Evolutionary conservation across 352 stramenopile species (phyloP).

Genomic region (Phytophthora hybrid): DNA sequence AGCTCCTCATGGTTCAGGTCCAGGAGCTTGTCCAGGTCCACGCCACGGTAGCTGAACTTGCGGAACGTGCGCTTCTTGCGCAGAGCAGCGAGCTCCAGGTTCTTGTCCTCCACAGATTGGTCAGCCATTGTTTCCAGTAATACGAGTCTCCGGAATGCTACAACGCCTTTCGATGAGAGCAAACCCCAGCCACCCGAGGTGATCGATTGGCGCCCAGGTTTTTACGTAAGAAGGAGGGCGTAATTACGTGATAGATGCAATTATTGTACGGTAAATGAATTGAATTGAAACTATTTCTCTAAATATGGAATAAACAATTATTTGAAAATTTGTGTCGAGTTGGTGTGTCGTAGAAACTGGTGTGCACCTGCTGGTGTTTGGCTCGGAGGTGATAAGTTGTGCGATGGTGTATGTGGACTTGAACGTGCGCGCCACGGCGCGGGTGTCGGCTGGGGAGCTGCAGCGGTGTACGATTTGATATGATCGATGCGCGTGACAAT

Average conservation of each 20-base stretch:
- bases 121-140: constrained; percentile 67
- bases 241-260: constrained; percentile 32
- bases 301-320: too few relatives aligned
- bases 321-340: too few relatives aligned
- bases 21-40: constrained; percentile 99
- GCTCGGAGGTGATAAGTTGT: too few relatives aligned
- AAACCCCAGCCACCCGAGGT: background rate
- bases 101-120: constrained; percentile 64
- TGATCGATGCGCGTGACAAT: background rate
- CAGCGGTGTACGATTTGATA: constrained; percentile 55
- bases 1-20: constrained; percentile 99
- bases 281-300: too few relatives aligned
- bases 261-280: background rate
- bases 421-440: constrained; percentile 63
- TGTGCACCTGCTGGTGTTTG: too few relatives aligned
- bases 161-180: background rate
- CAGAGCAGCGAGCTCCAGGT: constrained; percentile 93
- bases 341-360: background rate
- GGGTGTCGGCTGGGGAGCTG: constrained; percentile 67
- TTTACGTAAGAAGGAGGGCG: constrained; percentile 12
- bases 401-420: constrained; percentile 78
- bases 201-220: constrained; percentile 26
- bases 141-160: constrained; percentile 27
- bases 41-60: constrained; percentile 99
- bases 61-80: constrained; percentile 99